Evolutionary conservation across 2,329 filamentous ascomycete genomes (phyloP), one percentile per base, ranked within the genome.

Genomic region (Penicillium freii): DNA sequence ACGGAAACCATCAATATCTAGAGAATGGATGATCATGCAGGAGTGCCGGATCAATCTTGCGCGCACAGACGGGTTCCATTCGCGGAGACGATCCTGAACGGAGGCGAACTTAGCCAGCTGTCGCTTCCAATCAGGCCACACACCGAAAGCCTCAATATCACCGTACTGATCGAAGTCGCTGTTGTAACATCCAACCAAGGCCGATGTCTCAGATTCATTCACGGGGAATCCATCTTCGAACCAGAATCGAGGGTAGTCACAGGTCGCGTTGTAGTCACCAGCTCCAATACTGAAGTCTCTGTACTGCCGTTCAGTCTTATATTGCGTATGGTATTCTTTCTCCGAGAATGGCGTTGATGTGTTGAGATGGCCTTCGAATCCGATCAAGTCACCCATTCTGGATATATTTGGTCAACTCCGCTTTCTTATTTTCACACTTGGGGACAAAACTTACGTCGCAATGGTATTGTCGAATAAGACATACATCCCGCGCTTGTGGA

Each of bases 141-240:
- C 80, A 63, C 85, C 85, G 63, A 87, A 87, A 49, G 84, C 84
- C 65, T 84, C 82, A 36, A 82, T 81, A 62, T 87, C 84, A 59
- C 85, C 85, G 62, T 84, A 87, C 69, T 84, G 82, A 67, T 87
- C 84, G 59, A 87, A 87, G 44, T 88, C 85, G 60, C 83, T 85
- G 69, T 85, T 73, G 66, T 81, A 84, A 70, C 85, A 87, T 5
- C 84, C 83, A 15, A 76, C 75, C 61, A 86, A 75, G 13, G 72
- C 66, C 1, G 75, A 68, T 2, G 75, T 80, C 29, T 81, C 75
- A 42, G 78, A 75, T 45, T 78, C 72, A 15, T 75, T 74, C 38
- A 84, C 78, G 13, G 75, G 81, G 49, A 73, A 76, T 51, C 85
- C 85, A 23, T 79, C 78, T 59, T 86, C 83, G 36, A 79, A 75